phyloP scores from a whole-genome alignment of 768 basidiomycete species.

The Auriculariales sp. region DNA sequence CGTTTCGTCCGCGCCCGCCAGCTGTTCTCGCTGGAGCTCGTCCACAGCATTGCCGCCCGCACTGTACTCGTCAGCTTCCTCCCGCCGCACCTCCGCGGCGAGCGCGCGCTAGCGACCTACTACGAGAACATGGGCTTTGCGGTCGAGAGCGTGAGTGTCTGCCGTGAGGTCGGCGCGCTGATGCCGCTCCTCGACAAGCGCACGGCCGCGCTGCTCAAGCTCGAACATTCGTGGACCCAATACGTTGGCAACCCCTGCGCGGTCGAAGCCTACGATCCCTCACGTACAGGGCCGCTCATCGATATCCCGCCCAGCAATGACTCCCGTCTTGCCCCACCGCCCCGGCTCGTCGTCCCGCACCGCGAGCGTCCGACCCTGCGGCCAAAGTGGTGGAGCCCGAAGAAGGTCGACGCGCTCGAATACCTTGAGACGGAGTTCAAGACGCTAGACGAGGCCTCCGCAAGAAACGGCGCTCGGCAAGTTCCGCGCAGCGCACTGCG shows the following conservation, averaged over 20 bases:
- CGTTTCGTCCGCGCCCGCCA: conserved; percentile 84
- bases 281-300: conserved; percentile 31
- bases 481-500: conserved; percentile 70
- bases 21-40: conserved; percentile 85
- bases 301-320: conserved; percentile 33
- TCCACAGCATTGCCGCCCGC: conserved; percentile 86
- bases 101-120: conserved; percentile 78
- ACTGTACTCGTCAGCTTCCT: conserved; percentile 81
- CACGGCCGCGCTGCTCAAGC: conserved; percentile 60
- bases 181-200: conserved; percentile 61
- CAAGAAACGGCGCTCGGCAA: conserved; percentile 55
- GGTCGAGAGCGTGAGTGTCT: conserved; percentile 87
- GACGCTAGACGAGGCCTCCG: conserved; percentile 70
- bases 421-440: conserved; percentile 69
- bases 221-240: conserved; percentile 77
- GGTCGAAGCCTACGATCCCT: conserved; percentile 67
- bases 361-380: conserved; percentile 63
- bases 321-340: conserved; percentile 35
- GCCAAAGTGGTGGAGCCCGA: conserved; percentile 48
- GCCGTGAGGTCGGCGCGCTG: conserved; percentile 65
- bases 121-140: conserved; percentile 78
- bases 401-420: conserved; percentile 79
- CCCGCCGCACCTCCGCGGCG: conserved; percentile 72
- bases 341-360: conserved; percentile 58
- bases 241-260: conserved; percentile 92